Percentiles rank a stretch among this genome's conserved stretches.
Evolutionary conservation across 345 rosid genomes (phyloP).

Genomic region (Geranium rotundifolium): DNA sequence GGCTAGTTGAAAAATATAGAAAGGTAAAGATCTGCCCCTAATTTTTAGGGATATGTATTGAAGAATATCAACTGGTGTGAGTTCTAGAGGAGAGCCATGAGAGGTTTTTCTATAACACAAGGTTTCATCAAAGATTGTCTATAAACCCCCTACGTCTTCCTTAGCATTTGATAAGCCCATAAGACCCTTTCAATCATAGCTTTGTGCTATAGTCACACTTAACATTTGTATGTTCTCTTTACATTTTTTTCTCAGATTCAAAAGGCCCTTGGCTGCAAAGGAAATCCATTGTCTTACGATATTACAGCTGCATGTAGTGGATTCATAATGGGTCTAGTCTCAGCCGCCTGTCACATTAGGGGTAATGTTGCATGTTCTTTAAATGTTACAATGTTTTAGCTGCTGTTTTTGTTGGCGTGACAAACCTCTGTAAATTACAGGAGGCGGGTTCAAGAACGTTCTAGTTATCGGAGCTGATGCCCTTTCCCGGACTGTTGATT

Average conservation of each 20-base stretch:
- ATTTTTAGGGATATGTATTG: too few relatives aligned
- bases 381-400: not conserved
- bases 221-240: not conserved
- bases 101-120: too few relatives aligned
- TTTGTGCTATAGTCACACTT: not conserved
- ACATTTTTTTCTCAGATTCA: constrained; percentile 42
- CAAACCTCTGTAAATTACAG: constrained; percentile 21
- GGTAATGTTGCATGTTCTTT: constrained; percentile 31
- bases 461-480: constrained; percentile 87
- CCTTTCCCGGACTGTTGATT: constrained; percentile 79
- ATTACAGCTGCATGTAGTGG: constrained; percentile 98
- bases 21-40: too few relatives aligned
- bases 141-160: too few relatives aligned
- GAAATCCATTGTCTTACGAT: constrained; percentile 78
- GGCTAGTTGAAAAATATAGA: too few relatives aligned
- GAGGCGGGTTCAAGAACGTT: constrained; percentile 77
- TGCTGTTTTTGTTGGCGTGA: not conserved
- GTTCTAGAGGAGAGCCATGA: too few relatives aligned
- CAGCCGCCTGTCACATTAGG: constrained; percentile 91
- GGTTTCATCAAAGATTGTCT: too few relatives aligned
- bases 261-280: constrained; percentile 82
- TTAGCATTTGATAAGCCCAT: too few relatives aligned
- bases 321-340: constrained; percentile 78
- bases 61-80: too few relatives aligned
- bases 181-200: too few relatives aligned